Evolutionary conservation across 2,329 filamentous ascomycete genomes (phyloP).

Genomic region (Trematosphaeria pertusa): DNA sequence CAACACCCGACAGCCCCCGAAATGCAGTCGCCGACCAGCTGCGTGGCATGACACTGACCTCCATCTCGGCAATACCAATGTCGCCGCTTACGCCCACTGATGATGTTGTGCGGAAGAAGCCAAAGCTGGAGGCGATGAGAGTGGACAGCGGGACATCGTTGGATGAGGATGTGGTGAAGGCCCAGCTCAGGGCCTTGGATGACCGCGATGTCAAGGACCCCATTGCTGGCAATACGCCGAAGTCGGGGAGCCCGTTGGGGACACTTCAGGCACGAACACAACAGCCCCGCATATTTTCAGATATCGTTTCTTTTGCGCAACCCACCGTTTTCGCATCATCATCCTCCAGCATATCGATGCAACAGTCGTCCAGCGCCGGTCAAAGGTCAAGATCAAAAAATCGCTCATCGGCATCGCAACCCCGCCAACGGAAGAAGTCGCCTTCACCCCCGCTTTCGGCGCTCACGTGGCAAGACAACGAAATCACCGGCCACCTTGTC

Average conservation of each 20-base stretch:
- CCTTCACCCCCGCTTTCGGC: slow-evolving; percentile 41
- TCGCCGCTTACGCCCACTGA: slow-evolving; percentile 44
- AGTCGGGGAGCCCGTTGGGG: slow-evolving; percentile 34
- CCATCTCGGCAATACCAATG: slow-evolving; percentile 37
- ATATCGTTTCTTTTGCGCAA: slow-evolving; percentile 39
- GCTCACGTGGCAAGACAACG: slow-evolving; percentile 64
- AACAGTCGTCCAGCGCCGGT: slow-evolving; percentile 9
- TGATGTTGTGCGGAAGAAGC: slow-evolving; percentile 44
- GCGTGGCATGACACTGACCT: slow-evolving; percentile 38
- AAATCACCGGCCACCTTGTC: slow-evolving; percentile 66
- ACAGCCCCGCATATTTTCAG: slow-evolving; percentile 43
- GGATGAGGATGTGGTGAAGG: slow-evolving; percentile 15
- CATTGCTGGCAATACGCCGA: slow-evolving; percentile 6
- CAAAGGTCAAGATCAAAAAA: slow-evolving; percentile 11
- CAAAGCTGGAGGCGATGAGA: slow-evolving; percentile 38
- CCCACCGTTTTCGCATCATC: slow-evolving; percentile 29
- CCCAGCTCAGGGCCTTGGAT: slow-evolving; percentile 4
- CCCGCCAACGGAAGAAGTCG: slow-evolving; percentile 32
- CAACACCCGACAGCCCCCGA: slow-evolving; percentile 39
- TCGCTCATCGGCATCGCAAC: slow-evolving; percentile 19
- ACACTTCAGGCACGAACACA: slow-evolving; percentile 34
- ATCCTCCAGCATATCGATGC: slow-evolving; percentile 9
- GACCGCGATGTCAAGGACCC: slow-evolving; percentile 12
- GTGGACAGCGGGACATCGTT: slow-evolving; percentile 25
- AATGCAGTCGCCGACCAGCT: slow-evolving; percentile 47